Percentiles rank a stretch among this genome's conserved stretches.
These are phyloP conservation scores for Coniochaeta sp. DNA, from an alignment of 2,329 filamentous ascomycete species.

Conservation along the genomic window DNA sequence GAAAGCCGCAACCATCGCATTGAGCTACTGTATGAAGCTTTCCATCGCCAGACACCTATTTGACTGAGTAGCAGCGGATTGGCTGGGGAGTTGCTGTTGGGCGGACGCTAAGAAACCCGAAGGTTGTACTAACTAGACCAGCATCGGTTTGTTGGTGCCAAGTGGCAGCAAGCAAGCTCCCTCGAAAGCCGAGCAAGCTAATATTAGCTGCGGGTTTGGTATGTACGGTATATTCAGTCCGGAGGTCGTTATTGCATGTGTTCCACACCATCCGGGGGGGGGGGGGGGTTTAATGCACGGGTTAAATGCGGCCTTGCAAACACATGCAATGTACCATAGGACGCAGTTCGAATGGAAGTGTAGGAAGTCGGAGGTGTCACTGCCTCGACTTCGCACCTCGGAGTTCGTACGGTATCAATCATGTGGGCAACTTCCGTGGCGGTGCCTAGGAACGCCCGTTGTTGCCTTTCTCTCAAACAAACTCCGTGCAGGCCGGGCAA, in stretches of 20 bases:
- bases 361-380: neutral
- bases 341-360: neutral
- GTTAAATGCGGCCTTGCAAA: neutral
- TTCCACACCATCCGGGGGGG: neutral
- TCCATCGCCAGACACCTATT: neutral
- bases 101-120: neutral
- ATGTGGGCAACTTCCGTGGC: neutral
- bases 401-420: neutral
- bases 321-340: neutral
- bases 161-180: neutral
- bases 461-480: neutral
- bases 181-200: neutral
- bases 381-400: neutral
- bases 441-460: too few relatives aligned
- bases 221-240: neutral
- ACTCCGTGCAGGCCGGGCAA: neutral
- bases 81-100: neutral
- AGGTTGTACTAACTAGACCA: neutral
- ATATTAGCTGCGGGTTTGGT: too few relatives aligned
- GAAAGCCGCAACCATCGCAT: neutral
- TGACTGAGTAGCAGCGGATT: neutral
- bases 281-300: neutral
- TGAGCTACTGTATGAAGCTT: neutral
- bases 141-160: neutral
- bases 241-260: neutral